Evolutionary conservation across 164 flowering plant species (phyloP), one percentile per base, ranked within the genome.

Genomic region (Pachysandra terminalis): DNA sequence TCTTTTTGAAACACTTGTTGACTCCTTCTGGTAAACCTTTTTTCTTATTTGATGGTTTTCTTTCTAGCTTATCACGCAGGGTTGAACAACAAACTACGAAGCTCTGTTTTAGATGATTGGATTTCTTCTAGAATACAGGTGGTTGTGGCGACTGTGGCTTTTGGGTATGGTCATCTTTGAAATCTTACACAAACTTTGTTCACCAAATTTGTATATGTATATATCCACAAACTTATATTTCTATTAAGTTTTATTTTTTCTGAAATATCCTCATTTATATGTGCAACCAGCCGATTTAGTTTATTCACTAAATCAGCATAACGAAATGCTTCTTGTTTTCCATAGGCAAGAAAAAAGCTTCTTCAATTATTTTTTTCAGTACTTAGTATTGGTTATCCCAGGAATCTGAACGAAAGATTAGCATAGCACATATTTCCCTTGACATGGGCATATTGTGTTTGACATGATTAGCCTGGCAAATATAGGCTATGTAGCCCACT

Each of bases 61-160:
- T 80, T 67, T 73, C 26, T 55, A 94, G 98, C 97, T 67, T 94
- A 94, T 75, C 98, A 94, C 85, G 98, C 98, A 56, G 98, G 98
- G 24, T 72, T 91, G 73, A 91, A 87, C 70, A 84, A 82, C 78
- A 90, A 86, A 75, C 21, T 88, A 61, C 80, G 98, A 71, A 91
- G 80, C 69, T 83, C 91, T 53, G 86, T 94, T 55, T 82, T 94
- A 77, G 84, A 94, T 79, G 82, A 90, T 74, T 94, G 97, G 98
- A 79, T 91, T 60, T 87, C 91, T 74, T 88, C 96, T 37, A 94
- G 79, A 84, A 82, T 79, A 81, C 94, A 88, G 81, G 91, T 94
- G 63, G 93, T 94, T 65, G 91, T 91, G 66, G 98, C 98, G 32
- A 94, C 98, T 23, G 96, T 94, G 52, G 98, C 98, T 68, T 94